Percentiles rank a stretch among this genome's conserved stretches.
Evolutionary conservation across 2,329 filamentous ascomycete genomes (phyloP).

Genomic region (Cordyceps cicadae): DNA sequence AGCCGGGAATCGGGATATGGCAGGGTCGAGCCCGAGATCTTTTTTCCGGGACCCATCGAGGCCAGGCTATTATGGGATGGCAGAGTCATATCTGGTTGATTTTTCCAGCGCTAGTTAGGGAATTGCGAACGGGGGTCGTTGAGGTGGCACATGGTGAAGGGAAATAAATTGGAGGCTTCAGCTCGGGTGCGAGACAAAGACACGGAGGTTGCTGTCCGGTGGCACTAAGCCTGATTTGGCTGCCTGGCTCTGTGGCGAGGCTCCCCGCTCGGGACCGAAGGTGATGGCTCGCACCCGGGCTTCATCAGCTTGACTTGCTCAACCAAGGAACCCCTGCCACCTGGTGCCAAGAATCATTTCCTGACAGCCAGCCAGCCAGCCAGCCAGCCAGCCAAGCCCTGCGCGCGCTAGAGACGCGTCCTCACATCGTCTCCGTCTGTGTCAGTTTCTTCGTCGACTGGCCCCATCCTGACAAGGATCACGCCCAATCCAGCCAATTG

Average conservation of each 20-base stretch:
- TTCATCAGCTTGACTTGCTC: not conserved
- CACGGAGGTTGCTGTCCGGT: conserved; percentile 11
- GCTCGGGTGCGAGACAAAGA: conserved; percentile 13
- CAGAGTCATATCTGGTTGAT: not conserved
- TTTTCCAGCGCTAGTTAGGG: not conserved
- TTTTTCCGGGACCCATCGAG: not conserved
- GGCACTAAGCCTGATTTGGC: conserved; percentile 15
- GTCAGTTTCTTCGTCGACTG: no score
- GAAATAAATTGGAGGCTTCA: not conserved
- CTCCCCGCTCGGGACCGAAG: conserved; percentile 18
- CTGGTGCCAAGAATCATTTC: not conserved
- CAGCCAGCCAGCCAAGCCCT: no score
- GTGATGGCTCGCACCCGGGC: conserved; percentile 1
- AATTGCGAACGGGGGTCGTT: not conserved
- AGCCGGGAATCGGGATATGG: not conserved
- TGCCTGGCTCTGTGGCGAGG: not conserved
- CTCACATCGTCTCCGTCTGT: no score
- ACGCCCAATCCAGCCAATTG: not conserved
- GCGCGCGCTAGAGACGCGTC: not conserved
- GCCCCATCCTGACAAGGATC: not conserved
- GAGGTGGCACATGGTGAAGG: not conserved
- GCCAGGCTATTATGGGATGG: not conserved
- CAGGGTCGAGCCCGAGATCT: not conserved
- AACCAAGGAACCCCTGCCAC: not conserved
- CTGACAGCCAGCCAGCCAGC: no score